phyloP scores from a whole-genome alignment of 2,329 filamentous ascomycete species.

The Metarhizium robertsii region DNA sequence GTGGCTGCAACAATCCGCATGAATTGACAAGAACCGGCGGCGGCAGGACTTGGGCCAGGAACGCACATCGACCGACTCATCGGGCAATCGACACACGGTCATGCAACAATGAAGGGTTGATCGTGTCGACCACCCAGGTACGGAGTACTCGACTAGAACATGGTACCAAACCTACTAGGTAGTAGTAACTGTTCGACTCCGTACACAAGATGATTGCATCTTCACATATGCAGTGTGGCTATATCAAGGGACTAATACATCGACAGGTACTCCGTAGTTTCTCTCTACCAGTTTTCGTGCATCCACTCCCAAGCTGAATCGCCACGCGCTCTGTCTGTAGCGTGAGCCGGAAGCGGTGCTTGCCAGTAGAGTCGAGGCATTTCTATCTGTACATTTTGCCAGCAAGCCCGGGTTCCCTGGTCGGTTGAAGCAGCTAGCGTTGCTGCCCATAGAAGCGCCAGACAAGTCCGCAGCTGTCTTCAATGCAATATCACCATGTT shows the following conservation, averaged over 20 bases:
- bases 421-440: no score
- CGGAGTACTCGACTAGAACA: no score
- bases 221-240: no score
- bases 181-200: background rate
- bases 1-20: background rate
- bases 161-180: no score
- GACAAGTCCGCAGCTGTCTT: no score
- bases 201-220: no score
- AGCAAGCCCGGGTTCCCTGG: no score
- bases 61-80: background rate
- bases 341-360: background rate
- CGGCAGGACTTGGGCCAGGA: background rate
- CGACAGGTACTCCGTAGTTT: background rate
- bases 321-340: background rate
- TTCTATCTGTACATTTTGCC: background rate
- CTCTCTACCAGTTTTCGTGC: background rate
- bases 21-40: background rate
- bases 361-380: background rate
- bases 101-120: no score
- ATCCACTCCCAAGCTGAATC: slow-evolving; percentile 1
- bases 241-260: no score
- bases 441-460: background rate
- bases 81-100: background rate
- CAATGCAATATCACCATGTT: background rate
- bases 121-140: no score